Percentiles rank a stretch among this genome's conserved stretches.
phyloP scores from a whole-genome alignment of 2,329 filamentous ascomycete species.

The Ophiostoma ulmi region DNA sequence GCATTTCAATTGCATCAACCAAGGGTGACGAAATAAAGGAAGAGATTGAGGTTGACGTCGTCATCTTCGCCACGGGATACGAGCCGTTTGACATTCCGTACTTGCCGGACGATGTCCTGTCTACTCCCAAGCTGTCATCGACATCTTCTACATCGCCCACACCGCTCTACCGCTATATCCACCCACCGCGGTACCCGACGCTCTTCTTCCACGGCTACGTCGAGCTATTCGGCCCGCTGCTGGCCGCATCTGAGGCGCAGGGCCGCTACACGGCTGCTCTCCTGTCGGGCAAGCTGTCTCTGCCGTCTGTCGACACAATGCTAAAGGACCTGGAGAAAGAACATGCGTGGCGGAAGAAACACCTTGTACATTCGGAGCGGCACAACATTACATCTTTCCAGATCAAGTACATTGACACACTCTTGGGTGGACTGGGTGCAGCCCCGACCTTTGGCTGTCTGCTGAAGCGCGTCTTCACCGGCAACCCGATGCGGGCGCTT shows the following conservation, averaged over 20 bases:
- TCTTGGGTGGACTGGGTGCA: background rate
- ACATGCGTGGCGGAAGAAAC: background rate
- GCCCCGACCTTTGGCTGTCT: background rate
- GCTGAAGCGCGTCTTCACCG: conserved; percentile 2
- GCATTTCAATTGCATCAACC: background rate
- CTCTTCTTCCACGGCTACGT: conserved; percentile 36
- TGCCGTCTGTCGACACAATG: conserved; percentile 26
- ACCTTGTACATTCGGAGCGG: background rate
- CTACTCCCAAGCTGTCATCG: background rate
- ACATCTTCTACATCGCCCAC: background rate
- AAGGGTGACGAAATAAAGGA: background rate
- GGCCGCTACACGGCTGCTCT: conserved; percentile 34
- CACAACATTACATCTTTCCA: background rate
- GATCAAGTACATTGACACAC: background rate
- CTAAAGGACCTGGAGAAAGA: background rate
- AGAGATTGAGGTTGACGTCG: conserved; percentile 32
- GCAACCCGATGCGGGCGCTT: conserved; percentile 30
- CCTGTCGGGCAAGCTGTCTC: conserved; percentile 30
- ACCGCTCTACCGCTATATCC: background rate
- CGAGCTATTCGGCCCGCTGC: conserved; percentile 33
- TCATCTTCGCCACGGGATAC: conserved; percentile 37
- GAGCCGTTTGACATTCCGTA: conserved; percentile 30
- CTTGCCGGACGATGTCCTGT: conserved; percentile 30
- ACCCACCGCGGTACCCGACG: conserved; percentile 32
- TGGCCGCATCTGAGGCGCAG: conserved; percentile 35